These are phyloP conservation scores for Metschnikowia proteae DNA, from an alignment of 805 yeast species.

Conservation along the genomic window DNA sequence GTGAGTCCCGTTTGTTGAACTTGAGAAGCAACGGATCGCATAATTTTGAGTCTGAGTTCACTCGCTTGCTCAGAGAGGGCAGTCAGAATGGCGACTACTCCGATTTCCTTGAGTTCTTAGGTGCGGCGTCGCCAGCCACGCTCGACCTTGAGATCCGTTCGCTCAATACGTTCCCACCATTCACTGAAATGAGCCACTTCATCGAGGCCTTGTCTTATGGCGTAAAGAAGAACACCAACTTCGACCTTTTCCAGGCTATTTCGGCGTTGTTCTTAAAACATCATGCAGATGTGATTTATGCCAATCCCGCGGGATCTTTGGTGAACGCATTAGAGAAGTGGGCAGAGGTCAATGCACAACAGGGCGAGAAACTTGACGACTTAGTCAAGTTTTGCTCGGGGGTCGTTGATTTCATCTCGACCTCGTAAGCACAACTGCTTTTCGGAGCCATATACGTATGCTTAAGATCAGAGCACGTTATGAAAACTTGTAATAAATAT, in stretches of 20 bases:
- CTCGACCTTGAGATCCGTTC: constrained; percentile 88
- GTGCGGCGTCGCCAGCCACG: constrained; percentile 65
- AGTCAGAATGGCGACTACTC: constrained; percentile 36
- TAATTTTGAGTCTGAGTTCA: constrained; percentile 71
- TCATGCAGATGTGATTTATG: constrained; percentile 76
- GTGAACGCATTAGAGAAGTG: constrained; percentile 47
- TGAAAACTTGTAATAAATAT: not conserved
- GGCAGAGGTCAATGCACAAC: constrained; percentile 39
- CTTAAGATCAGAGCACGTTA: too few relatives aligned
- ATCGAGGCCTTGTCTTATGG: constrained; percentile 66
- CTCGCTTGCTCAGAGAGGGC: constrained; percentile 58
- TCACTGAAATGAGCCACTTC: constrained; percentile 60
- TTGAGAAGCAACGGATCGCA: constrained; percentile 32
- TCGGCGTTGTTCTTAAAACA: constrained; percentile 66
- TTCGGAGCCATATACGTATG: not conserved
- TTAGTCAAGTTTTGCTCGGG: constrained; percentile 79
- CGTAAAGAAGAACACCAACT: constrained; percentile 50
- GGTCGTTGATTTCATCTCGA: constrained; percentile 55
- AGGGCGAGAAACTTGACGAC: constrained; percentile 54
- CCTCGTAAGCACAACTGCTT: not conserved
- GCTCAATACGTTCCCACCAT: constrained; percentile 61
- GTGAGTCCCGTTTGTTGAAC: constrained; percentile 32
- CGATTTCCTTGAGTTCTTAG: constrained; percentile 52
- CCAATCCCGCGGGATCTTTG: constrained; percentile 35
- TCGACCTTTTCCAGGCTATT: constrained; percentile 79